phyloP scores from a whole-genome alignment of 2,329 filamentous ascomycete genomes.

The Fusarium sp. region DNA sequence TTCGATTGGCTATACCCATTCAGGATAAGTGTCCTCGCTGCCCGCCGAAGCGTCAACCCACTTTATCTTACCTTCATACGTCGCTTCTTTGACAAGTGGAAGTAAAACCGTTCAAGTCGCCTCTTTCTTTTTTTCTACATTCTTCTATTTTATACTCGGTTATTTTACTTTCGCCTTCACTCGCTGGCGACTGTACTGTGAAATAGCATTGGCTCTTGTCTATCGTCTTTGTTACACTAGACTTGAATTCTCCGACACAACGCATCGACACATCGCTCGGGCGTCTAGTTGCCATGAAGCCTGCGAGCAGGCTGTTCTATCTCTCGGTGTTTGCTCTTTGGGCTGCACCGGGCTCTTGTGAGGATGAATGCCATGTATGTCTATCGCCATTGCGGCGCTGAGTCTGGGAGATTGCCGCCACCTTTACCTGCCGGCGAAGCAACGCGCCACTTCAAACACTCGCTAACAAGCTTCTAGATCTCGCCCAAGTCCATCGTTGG shows the following conservation, averaged over 20 bases:
- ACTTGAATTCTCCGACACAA: not conserved
- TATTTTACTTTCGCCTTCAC: constrained; percentile 23
- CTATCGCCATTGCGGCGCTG: not conserved
- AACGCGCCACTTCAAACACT: constrained; percentile 3
- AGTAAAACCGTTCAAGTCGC: constrained; percentile 7
- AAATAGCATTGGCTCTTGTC: not conserved
- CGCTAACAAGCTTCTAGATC: constrained; percentile 71
- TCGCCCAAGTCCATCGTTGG: constrained; percentile 89
- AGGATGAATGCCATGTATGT: constrained; percentile 66
- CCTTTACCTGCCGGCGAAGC: not conserved
- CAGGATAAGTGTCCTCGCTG: constrained; percentile 30
- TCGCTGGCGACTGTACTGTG: constrained; percentile 17
- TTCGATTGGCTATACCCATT: constrained; percentile 21
- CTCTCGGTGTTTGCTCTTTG: constrained; percentile 67
- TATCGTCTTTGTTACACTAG: not conserved
- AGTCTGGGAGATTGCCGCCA: not conserved
- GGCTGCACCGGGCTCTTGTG: constrained; percentile 60
- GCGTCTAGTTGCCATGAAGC: constrained; percentile 57
- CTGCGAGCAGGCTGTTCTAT: constrained; percentile 65
- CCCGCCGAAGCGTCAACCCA: constrained; percentile 41
- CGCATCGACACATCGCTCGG: constrained; percentile 6
- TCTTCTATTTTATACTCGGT: not conserved
- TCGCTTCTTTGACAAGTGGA: constrained; percentile 30
- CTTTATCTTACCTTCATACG: constrained; percentile 38
- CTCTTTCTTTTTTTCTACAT: not conserved